phyloP scores from a whole-genome alignment of 1,284 basidiomycete species.

The Calocybe gambosa region DNA sequence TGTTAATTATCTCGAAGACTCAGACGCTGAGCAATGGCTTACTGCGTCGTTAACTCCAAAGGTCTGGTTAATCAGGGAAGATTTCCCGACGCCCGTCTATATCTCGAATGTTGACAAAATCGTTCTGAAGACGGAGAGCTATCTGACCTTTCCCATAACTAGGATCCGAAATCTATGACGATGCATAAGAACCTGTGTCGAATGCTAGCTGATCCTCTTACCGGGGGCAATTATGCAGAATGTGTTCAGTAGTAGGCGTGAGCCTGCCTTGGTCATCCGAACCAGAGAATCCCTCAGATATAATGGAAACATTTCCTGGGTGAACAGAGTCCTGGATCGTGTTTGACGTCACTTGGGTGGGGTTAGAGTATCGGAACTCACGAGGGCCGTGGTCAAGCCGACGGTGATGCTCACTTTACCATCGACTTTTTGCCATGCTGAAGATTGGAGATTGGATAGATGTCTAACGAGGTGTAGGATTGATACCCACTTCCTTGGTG shows the following conservation, averaged over 20 bases:
- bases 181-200: background rate
- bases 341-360: too few relatives aligned
- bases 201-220: background rate
- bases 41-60: constrained; percentile 21
- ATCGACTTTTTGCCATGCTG: constrained; percentile 9
- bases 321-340: background rate
- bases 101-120: background rate
- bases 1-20: background rate
- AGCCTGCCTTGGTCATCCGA: background rate
- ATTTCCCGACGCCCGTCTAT: constrained; percentile 22
- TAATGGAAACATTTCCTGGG: background rate
- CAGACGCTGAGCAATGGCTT: background rate
- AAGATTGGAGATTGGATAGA: background rate
- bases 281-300: background rate
- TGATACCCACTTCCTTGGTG: background rate
- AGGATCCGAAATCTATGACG: constrained; percentile 13
- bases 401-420: constrained; percentile 4
- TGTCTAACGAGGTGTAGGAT: background rate
- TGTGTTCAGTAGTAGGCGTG: constrained; percentile 13
- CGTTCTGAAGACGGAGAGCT: background rate
- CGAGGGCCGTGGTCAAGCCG: constrained; percentile 1
- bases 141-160: constrained; percentile 15
- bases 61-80: constrained; percentile 20
- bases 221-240: constrained; percentile 12
- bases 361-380: background rate